Conservation (phyloP, 495 filamentous ascomycete species). For the Xylona heveae region DNA sequence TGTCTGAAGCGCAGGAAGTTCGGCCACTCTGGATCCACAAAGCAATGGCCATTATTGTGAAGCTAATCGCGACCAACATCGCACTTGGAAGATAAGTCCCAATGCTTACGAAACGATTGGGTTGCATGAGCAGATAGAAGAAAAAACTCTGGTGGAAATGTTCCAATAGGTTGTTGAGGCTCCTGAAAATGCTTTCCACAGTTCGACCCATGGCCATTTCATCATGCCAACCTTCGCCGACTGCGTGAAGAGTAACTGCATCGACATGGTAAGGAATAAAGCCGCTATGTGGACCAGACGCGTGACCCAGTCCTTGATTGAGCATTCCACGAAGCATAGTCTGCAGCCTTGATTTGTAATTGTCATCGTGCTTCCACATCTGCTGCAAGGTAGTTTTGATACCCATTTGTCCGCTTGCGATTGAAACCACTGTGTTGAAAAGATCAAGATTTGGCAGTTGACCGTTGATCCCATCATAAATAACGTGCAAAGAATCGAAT, state of each 20-base stretch:
- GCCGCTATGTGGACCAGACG: constrained; percentile 77
- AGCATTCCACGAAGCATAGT: constrained; percentile 91
- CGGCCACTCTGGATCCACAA: constrained; percentile 76
- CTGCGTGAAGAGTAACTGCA: constrained; percentile 77
- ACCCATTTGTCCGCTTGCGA: constrained; percentile 83
- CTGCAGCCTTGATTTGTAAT: constrained; percentile 59
- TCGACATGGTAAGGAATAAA: constrained; percentile 98
- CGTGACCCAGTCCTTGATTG: constrained; percentile 71
- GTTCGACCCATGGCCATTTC: constrained; percentile 87
- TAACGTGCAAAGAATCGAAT: constrained; percentile 71
- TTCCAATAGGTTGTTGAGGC: constrained; percentile 87
- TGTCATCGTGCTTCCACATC: constrained; percentile 67
- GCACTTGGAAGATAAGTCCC: constrained; percentile 93
- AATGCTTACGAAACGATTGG: constrained; percentile 87
- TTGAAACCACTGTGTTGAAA: constrained; percentile 77
- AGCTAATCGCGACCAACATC: constrained; percentile 86
- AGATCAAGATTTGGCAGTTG: constrained; percentile 89
- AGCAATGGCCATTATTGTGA: constrained; percentile 84
- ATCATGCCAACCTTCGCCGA: constrained; percentile 85
- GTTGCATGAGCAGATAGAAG: constrained; percentile 87
- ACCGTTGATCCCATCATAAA: constrained; percentile 93
- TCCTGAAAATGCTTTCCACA: constrained; percentile 73
- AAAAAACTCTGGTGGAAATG: constrained; percentile 98
- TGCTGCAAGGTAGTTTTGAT: constrained; percentile 64
- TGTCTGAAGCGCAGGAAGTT: constrained; percentile 4